Conservation (phyloP, 371 early-diverging fungal species). For the Cokeromyces recurvatus region DNA sequence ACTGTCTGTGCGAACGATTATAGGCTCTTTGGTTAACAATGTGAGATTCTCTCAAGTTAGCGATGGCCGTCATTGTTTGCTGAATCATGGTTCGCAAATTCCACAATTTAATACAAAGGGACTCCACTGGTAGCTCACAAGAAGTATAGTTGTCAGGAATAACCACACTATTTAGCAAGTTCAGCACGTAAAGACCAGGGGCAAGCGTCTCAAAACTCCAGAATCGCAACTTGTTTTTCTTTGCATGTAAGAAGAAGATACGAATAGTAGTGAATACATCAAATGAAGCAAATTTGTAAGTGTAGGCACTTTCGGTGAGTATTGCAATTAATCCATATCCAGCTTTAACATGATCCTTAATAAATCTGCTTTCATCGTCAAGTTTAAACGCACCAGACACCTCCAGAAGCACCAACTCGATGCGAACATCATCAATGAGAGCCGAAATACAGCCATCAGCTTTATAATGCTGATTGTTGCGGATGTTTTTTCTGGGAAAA, state of each 20-base stretch:
- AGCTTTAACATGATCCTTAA: constrained; percentile 7
- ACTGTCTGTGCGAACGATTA: constrained; percentile 5
- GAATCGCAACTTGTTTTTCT: constrained; percentile 46
- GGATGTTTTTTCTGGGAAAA: background rate
- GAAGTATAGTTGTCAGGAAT: constrained; percentile 2
- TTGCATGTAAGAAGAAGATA: constrained; percentile 4
- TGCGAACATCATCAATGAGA: constrained; percentile 3
- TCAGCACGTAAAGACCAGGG: constrained; percentile 9
- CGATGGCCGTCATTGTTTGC: constrained; percentile 1
- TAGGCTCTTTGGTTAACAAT: constrained; percentile 5
- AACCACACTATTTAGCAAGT: constrained; percentile 3
- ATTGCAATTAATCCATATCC: constrained; percentile 2
- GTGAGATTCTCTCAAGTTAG: constrained; percentile 4
- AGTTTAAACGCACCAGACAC: constrained; percentile 3
- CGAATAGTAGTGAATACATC: constrained; percentile 2
- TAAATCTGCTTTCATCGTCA: constrained; percentile 5
- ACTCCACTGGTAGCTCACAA: constrained; percentile 5
- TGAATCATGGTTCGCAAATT: constrained; percentile 7
- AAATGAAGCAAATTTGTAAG: constrained; percentile 4
- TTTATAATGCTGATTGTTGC: constrained; percentile 1
- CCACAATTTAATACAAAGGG: constrained; percentile 4
- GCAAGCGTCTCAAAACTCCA: constrained; percentile 76
- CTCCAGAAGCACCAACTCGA: constrained; percentile 4
- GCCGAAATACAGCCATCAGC: constrained; percentile 3
- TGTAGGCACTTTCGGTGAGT: constrained; percentile 1